Conservation (phyloP, 2,329 filamentous ascomycete species). For the Didymella exigua region DNA sequence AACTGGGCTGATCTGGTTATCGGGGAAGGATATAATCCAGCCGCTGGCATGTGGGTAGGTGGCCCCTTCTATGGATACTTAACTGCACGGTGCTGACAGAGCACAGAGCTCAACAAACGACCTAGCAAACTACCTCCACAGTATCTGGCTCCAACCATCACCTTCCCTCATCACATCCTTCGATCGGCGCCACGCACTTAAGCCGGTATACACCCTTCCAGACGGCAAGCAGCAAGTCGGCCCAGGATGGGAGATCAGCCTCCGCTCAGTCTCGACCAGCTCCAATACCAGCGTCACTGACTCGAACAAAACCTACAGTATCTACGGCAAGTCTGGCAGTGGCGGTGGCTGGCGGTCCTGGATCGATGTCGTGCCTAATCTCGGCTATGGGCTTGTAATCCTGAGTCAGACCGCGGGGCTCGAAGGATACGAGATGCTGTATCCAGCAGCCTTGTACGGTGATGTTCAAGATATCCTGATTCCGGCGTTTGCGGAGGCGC, state of each 20-base stretch:
- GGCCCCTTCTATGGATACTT: background rate
- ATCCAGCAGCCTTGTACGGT: conserved; percentile 22
- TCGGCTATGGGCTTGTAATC: conserved; percentile 39
- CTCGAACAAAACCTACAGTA: conserved; percentile 28
- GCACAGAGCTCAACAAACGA: conserved; percentile 37
- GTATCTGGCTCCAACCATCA: conserved; percentile 31
- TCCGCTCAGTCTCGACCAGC: conserved; percentile 21
- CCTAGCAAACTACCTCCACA: conserved; percentile 32
- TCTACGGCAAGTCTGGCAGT: conserved; percentile 42
- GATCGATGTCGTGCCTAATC: conserved; percentile 39
- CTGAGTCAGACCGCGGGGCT: conserved; percentile 27
- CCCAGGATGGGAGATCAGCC: conserved; percentile 39
- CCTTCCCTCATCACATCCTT: conserved; percentile 33
- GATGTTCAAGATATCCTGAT: conserved; percentile 32
- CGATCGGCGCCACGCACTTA: conserved; percentile 32
- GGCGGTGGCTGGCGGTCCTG: conserved; percentile 41
- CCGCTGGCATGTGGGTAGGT: conserved; percentile 39
- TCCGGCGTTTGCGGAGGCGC: conserved; percentile 34
- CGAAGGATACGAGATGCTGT: conserved; percentile 23
- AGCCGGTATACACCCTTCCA: conserved; percentile 28
- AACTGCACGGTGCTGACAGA: background rate
- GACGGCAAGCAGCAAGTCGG: conserved; percentile 39
- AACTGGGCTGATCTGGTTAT: conserved; percentile 38
- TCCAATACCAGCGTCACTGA: conserved; percentile 5
- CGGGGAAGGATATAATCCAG: conserved; percentile 39